phyloP scores from a whole-genome alignment of 805 yeast species.

The Yarrowia sp. region DNA sequence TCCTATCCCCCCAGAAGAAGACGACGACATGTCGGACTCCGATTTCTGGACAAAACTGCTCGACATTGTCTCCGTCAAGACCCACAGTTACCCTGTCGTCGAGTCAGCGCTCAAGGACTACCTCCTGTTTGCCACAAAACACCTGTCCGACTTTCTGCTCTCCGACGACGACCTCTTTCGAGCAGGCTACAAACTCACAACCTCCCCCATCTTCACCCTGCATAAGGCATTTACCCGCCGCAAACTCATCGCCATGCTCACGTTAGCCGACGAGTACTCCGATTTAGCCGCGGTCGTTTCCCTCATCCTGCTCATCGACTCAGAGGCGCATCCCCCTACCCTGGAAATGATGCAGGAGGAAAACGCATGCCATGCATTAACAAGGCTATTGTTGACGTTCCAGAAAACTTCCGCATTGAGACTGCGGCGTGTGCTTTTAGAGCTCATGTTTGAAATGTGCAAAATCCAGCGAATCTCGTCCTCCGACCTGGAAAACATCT shows the following conservation, averaged over 20 bases:
- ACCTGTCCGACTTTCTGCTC: conserved; percentile 7
- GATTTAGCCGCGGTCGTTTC: conserved; percentile 54
- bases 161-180: conserved; percentile 15
- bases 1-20: conserved; percentile 15
- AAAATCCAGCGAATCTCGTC: conserved; percentile 56
- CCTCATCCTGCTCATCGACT: conserved; percentile 56
- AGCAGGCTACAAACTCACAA: conserved; percentile 53
- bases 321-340: conserved; percentile 54
- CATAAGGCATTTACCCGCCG: conserved; percentile 56
- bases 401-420: conserved; percentile 51
- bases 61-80: conserved; percentile 14
- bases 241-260: conserved; percentile 50
- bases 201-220: conserved; percentile 63
- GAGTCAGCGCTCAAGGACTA: conserved; percentile 21
- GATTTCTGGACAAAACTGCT: conserved; percentile 19
- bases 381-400: conserved; percentile 55
- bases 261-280: conserved; percentile 44
- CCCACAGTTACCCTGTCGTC: conserved; percentile 21
- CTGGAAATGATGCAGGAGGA: conserved; percentile 58
- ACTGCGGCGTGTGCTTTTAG: conserved; percentile 57
- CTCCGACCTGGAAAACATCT: conserved; percentile 55
- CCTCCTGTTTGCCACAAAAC: conserved; percentile 15
- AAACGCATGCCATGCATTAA: conserved; percentile 57
- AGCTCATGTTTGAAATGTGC: conserved; percentile 63
- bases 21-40: conserved; percentile 9